Conservation (phyloP, 2,329 filamentous ascomycete species). For the Claviceps capensis region DNA sequence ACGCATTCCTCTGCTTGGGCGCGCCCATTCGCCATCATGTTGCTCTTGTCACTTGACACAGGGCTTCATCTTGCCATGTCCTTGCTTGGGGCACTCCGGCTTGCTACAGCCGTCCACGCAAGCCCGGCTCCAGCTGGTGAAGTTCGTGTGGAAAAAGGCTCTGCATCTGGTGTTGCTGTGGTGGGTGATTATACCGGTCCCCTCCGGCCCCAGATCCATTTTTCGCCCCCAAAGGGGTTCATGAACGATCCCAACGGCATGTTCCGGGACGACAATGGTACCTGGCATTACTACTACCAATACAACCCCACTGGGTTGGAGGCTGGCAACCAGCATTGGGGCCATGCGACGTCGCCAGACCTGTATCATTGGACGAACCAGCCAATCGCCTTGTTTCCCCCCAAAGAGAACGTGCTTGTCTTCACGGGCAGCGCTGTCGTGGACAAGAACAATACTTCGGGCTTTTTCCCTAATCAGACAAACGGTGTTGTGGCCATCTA, state of each 20-base stretch:
- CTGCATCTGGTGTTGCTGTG: conserved; percentile 13
- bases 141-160: conserved; percentile 1
- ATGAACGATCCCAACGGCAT: conserved; percentile 7
- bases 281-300: conserved; percentile 54
- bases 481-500: conserved; percentile 45
- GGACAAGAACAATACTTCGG: conserved; percentile 50
- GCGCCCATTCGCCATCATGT: not conserved
- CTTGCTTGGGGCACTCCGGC: not conserved
- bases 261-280: conserved; percentile 40
- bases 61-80: not conserved
- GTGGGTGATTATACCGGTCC: conserved; percentile 9
- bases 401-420: conserved; percentile 28
- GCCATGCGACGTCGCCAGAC: conserved; percentile 48
- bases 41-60: not conserved
- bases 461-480: conserved; percentile 46
- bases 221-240: conserved; percentile 3
- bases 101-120: not conserved
- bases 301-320: conserved; percentile 29
- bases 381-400: conserved; percentile 43
- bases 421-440: conserved; percentile 44
- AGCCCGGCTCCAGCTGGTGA: not conserved
- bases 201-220: conserved; percentile 9
- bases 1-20: not conserved
- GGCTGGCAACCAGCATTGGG: conserved; percentile 51
- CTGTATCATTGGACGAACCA: conserved; percentile 53